These are phyloP conservation scores for Vanilla planifolia DNA, from an alignment of 106 monocot species.

Conservation along the genomic window DNA sequence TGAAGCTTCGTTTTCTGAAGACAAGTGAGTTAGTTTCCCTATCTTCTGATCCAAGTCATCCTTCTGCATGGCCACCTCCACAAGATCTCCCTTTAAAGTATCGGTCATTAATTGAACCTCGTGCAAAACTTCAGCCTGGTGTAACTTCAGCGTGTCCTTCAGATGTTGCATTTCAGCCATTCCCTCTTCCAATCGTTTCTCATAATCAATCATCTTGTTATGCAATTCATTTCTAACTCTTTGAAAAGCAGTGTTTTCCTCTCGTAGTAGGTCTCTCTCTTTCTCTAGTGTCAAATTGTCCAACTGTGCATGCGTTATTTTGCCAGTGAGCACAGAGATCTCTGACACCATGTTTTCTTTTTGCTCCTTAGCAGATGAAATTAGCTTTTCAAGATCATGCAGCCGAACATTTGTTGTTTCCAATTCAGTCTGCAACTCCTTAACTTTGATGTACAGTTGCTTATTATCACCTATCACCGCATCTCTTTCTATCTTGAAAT, in stretches of 20 bases:
- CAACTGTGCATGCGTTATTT: conserved; percentile 13
- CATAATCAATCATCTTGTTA: conserved; percentile 21
- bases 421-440: conserved; percentile 19
- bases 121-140: conserved; percentile 6
- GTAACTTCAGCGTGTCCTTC: conserved; percentile 14
- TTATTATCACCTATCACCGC: conserved; percentile 23
- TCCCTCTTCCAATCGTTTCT: conserved; percentile 17
- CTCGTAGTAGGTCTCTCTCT: conserved; percentile 13
- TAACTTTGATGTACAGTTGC: conserved; percentile 19
- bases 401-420: conserved; percentile 13
- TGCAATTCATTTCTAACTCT: conserved; percentile 12
- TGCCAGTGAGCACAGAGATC: not conserved
- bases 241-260: conserved; percentile 28
- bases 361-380: conserved; percentile 11
- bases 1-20: conserved; percentile 12
- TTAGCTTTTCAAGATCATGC: conserved; percentile 11
- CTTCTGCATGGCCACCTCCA: conserved; percentile 16
- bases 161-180: conserved; percentile 8
- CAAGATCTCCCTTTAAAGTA: conserved; percentile 21
- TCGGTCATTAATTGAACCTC: conserved; percentile 14
- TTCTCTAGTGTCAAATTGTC: conserved; percentile 12
- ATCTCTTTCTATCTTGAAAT: conserved; percentile 26
- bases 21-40: conserved; percentile 1
- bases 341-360: conserved; percentile 18
- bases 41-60: conserved; percentile 19